Conservation (phyloP, 495 filamentous ascomycete genomes). For the Neurospora tetrasperma region DNA sequence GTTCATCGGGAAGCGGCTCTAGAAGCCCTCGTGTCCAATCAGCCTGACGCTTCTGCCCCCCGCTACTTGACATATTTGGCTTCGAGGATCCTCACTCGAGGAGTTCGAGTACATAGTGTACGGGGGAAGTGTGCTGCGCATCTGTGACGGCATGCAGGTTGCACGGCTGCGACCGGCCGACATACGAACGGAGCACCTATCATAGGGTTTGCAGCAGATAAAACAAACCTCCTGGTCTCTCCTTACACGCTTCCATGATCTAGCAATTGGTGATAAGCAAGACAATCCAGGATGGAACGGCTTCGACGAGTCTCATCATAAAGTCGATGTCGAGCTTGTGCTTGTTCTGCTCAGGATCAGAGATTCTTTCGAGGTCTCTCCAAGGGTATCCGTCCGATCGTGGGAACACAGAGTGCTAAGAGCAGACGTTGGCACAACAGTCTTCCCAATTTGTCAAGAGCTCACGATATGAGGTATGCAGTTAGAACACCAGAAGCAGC, state of each 20-base stretch:
- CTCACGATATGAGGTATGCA: not conserved
- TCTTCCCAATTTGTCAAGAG: not conserved
- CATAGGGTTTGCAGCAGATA: not conserved
- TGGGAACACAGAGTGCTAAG: not conserved
- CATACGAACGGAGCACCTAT: not conserved
- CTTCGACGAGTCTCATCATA: not conserved
- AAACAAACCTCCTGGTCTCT: not conserved
- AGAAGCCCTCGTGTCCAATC: not conserved
- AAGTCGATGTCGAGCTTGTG: not conserved
- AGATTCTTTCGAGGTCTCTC: not conserved
- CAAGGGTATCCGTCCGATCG: not conserved
- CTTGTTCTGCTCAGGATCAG: not conserved
- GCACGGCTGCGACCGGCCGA: not conserved
- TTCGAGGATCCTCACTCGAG: not conserved
- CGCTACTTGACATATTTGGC: not conserved
- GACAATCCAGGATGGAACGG: not conserved
- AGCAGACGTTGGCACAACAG: not conserved
- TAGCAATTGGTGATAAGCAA: not conserved
- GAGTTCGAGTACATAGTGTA: not conserved
- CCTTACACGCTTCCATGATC: not conserved
- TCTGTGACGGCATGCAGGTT: not conserved
- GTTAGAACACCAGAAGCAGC: not conserved
- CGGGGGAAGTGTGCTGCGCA: not conserved
- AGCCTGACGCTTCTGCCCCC: not conserved
- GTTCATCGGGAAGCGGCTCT: not conserved